Evolutionary conservation across 208 protist species (phyloP).

Genomic region (Novymonas esmeraldas): DNA sequence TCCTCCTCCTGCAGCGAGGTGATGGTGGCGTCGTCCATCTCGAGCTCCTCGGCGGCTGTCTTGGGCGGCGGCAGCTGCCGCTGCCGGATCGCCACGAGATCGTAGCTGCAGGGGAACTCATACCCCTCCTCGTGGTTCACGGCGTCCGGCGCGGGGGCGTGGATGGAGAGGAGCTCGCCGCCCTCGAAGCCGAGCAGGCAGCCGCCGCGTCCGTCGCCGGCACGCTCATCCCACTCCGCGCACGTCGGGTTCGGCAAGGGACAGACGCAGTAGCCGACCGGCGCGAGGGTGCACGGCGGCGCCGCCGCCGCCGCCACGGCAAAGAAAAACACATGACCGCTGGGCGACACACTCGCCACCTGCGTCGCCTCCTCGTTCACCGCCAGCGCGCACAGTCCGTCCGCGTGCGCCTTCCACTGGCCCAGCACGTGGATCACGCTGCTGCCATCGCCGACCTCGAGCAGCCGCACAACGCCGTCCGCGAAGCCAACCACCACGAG

Average conservation of each 20-base stretch:
- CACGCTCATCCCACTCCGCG: slow-evolving; percentile 64
- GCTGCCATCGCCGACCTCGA: slow-evolving; percentile 34
- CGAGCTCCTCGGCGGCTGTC: slow-evolving; percentile 56
- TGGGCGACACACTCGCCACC: slow-evolving; percentile 82
- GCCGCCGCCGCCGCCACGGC: slow-evolving; percentile 29
- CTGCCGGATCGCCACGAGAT: slow-evolving; percentile 80
- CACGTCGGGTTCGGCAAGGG: slow-evolving; percentile 56
- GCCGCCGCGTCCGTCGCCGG: slow-evolving; percentile 23
- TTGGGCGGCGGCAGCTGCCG: slow-evolving; percentile 62
- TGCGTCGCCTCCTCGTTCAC: slow-evolving; percentile 57
- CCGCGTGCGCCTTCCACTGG: slow-evolving; percentile 75
- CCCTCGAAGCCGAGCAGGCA: slow-evolving; percentile 74
- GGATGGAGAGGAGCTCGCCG: slow-evolving; percentile 74
- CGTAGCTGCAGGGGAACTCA: slow-evolving; percentile 65
- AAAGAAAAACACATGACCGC: slow-evolving; percentile 95
- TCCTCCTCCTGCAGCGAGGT: slow-evolving; percentile 73
- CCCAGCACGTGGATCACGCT: slow-evolving; percentile 25
- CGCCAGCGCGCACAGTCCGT: slow-evolving; percentile 57
- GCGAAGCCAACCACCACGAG: slow-evolving; percentile 79
- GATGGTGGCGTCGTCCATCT: slow-evolving; percentile 62
- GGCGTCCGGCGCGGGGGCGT: slow-evolving; percentile 37
- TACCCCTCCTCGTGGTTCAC: slow-evolving; percentile 72
- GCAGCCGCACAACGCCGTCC: slow-evolving; percentile 87
- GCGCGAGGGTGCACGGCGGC: slow-evolving; percentile 32
- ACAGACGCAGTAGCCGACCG: slow-evolving; percentile 83